Evolutionary conservation across 2,329 filamentous ascomycete species (phyloP), one percentile per base, ranked within the genome.

Genomic region (Xylaria sp.): DNA sequence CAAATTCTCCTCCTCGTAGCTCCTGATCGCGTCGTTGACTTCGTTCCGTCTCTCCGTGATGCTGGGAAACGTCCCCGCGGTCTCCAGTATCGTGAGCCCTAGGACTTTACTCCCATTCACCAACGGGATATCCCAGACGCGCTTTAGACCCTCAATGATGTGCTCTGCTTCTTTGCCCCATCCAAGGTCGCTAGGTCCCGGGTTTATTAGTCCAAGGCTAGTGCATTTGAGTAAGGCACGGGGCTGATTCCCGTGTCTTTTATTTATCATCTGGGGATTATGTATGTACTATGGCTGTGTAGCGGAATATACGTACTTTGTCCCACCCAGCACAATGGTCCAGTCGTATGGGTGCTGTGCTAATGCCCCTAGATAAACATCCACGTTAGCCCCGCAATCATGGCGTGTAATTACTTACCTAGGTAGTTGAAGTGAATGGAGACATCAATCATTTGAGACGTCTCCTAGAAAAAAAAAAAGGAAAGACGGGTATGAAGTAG

Each of bases 241-340:
- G 38, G 17, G 10, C 7, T 36, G 33, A 45, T 45, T 51, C 36
- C 22, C 2, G 10, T 51, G 29, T 0, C 2, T 22, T 45, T 38
- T 51, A n/a, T n/a, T n/a, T n/a, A n/a, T 11, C 22, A 6, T 44
- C 20, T 25, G 53, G 31, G 29, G 20, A 27, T 5, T 29, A 4
- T 3, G 17, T 33, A 58, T n/a, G n/a, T n/a, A n/a, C n/a, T n/a
- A n/a, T n/a, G n/a, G n/a, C n/a, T n/a, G n/a, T n/a, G n/a, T n/a
- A n/a, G n/a, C n/a, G n/a, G 38, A n/a, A 5, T 17, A 73, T n/a
- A 73, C 80, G 59, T 78, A 85, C 80, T 91, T 91, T 55, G 89
- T 90, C 2, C 89, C 89, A 9, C 87, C 89, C 1, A 91, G 82
- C 4, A 90, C 77, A 36, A 91, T 83, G 15, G 86, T 83, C 87